Base-by-base conservation (phyloP, 805 yeast genomes). In the Pichia thaimueangensis region DNA sequence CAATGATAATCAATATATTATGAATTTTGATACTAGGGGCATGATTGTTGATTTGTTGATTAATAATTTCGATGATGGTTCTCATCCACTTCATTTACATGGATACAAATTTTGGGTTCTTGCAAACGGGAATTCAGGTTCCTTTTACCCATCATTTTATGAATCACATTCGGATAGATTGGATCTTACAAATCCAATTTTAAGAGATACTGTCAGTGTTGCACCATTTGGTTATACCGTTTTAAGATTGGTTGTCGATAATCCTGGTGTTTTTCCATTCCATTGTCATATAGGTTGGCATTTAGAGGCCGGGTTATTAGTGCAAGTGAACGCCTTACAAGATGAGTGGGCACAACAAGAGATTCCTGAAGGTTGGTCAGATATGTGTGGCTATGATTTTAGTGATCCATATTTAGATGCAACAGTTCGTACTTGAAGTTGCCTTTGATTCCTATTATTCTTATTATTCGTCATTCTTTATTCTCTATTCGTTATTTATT, bases 251-350 rank as follows among this genome's bases (percentile, higher is more conserved):
- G 74, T 73, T 52, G 91, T 96, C 35, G 82, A 84, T 59, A 87
- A 88, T 63, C 96, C 96, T 21, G 96, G 96, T 64, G 88, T 86
- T 21, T 88, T 96, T 96, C 74, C 81, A 60, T 88, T 88, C 87
- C 96, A 88, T 67, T 88, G 96, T 65, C 96, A 88, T 61, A 82
- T 88, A 53, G 96, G 88, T 59, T 88, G 97, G 97, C 97, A 89
- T 67, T 72, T 89, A 37, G 54, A 47, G 28, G 51, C 54, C 8
- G 58, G 54, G 13, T 37, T 52, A 11, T 25, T 49, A 23, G 39
- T 50, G 35, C 49, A 46, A 35, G 42, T 52, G 4, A 48, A 48
- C 41, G 50, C 48, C 2, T 28, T 48, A 6, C 48, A 42, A 19
- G 32, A 37, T 25, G 45, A 48, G 25, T 48, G 47, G 42, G 19